phyloP scores from a whole-genome alignment of 345 rosid genomes.

The Syzygium oleosum region DNA sequence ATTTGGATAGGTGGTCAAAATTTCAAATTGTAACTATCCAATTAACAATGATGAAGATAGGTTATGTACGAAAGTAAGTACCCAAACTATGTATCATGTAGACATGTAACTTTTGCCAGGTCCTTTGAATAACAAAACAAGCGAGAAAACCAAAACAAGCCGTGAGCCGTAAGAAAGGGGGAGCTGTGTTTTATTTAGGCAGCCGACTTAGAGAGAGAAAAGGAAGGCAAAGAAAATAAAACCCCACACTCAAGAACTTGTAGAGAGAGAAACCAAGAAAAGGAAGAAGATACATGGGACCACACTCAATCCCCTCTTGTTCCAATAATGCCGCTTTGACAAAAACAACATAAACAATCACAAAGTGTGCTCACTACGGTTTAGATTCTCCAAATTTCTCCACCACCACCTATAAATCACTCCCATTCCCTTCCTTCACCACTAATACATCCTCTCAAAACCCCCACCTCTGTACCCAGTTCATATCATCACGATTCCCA shows the following conservation, averaged over 20 bases:
- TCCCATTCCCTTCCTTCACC: background rate
- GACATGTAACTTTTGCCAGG: background rate
- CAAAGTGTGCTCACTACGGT: background rate
- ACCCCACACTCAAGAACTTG: background rate
- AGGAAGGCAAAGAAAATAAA: background rate
- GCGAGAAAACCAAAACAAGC: background rate
- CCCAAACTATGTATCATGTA: background rate
- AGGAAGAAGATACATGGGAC: background rate
- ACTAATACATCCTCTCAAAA: background rate
- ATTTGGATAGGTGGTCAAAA: background rate
- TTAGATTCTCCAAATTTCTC: background rate
- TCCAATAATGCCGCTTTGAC: background rate
- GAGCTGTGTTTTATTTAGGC: background rate
- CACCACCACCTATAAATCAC: background rate
- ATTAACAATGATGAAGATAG: background rate
- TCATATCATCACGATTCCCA: background rate
- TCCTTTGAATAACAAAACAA: background rate
- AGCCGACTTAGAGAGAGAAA: background rate
- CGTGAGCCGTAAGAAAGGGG: slow-evolving; percentile 5
- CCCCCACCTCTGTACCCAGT: background rate
- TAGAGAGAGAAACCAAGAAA: background rate
- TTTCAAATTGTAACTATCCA: background rate
- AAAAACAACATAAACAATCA: background rate
- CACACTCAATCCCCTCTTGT: background rate
- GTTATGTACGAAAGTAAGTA: background rate